Base-by-base conservation (phyloP, 805 yeast species). In the Ogataea sp. region DNA sequence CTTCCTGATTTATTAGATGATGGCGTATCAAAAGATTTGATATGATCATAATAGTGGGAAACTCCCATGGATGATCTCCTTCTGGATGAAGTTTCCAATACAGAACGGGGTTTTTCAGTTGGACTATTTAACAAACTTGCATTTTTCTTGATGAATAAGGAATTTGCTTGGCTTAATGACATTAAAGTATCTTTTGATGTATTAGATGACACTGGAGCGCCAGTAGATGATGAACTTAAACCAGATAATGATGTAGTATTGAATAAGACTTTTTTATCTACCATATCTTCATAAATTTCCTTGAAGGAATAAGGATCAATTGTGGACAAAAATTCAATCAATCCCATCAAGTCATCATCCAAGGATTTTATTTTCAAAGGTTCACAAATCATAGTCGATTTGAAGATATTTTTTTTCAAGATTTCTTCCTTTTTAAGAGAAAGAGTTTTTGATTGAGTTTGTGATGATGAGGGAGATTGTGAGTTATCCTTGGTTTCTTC, bases 301-400 rank as follows among this genome's bases (percentile, higher is more conserved):
- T 46, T 42, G 16, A 45, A 39, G 13, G 42, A 41, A n/a, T 41
- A 31, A n/a, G 48, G 30, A 18, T 56, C 49, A 14, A 58, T 39
- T 32, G 51, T 52, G 6, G 51, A 47, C 8, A 62, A 47, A 29
- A 59, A 57, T 38, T 61, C 58, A 37, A 61, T 58, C 38, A 61
- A 45, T 1, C 41, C 41, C 48, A 61, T 52, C 28, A 62, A 42
- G 36, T 61, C 63, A 41, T 56, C 58, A 31, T 53, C 42, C 4
- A 57, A 38, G 1, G 60, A 49, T 27, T 47, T 44, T 34, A 62
- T 38, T 26, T 33, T 36, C 6, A 62, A 44, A 2, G 67, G 65
- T 30, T 59, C 52, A 42, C 66, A 61, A n/a, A 62, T 45, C 55
- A 52, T 50, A 14, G 37, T 17, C 2, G 43, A 29, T 20, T 39